Evolutionary conservation across 139 green algal genomes (phyloP), one percentile per base, ranked within the genome.

Genomic region (Diplosphaera chodatii): DNA sequence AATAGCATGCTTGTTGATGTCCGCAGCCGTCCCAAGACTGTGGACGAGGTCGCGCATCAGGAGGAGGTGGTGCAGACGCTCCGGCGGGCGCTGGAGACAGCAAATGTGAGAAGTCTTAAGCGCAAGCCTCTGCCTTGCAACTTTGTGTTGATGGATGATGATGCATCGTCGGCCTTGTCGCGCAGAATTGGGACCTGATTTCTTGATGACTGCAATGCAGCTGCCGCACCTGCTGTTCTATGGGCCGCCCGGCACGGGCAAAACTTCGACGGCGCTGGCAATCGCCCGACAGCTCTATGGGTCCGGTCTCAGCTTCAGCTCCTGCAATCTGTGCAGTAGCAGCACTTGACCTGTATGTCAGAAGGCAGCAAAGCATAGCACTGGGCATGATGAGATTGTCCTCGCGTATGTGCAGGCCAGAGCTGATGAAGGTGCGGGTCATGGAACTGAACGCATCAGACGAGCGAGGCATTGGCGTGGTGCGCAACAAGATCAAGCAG

Each of bases 191-290:
- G n/a, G n/a, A n/a, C n/a, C n/a, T n/a, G n/a, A n/a, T n/a, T n/a
- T n/a, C n/a, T n/a, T n/a, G 32, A 4, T 33, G 8, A 10, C 8
- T 28, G 34, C 48, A 16, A 4, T 68, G 72, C 81, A 96, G 84
- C 78, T 98, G 67, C 95, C 95, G 1, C 95, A 99, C 72, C 75
- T 99, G 64, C 84, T 99, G 59, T 84, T 99, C 27, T 99, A 99
- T 74, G 96, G 95, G 1, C 96, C 96, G 1, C 95, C 96, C 29
- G 96, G 96, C n/a, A 99, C 94, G 3, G 94, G 94, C 33, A 99
- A 99, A 71, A 99, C 96, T 0, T 97, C 91, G 64, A 97, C 91
- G 22, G 91, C 97, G 37, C 80, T 98, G 34, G 93, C 94, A 8
- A 84, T 99, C 13, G 95, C 96, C 20, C 77, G 91, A 1, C 83